Base-by-base conservation (phyloP, 768 basidiomycete genomes). In the Termitomyces sp. region DNA sequence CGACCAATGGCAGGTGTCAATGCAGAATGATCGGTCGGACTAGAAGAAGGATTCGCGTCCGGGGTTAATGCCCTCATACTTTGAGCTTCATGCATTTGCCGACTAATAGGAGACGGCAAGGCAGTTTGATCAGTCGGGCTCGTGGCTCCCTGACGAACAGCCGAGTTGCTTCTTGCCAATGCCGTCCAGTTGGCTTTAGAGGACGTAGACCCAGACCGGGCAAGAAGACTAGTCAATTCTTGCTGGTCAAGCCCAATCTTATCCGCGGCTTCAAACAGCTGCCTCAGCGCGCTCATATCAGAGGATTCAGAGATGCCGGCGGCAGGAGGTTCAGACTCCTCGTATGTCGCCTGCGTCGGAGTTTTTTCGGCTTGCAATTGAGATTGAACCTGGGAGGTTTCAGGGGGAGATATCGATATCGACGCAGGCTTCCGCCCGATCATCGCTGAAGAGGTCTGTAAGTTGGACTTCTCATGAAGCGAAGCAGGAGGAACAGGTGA, bases 231-330 rank as follows among this genome's bases (percentile, higher is more conserved):
- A 49, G 81, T 87, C 59, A 94, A 67, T 30, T 82, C 89, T 15
- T 70, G 75, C 63, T 85, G 85, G 70, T 91, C 87, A 37, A 93
- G 77, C 31, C 89, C 90, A 38, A 92, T 80, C 63, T 83, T 83
- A 12, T 76, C 78, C 1, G 88, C 91, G 23, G 89, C 91, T 64
- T 84, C 82, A 61, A 89, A 90, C 26, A 94, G 70, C 66, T 90
- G 87, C 66, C 77, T 81, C 54, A 92, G 72, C 50, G 73, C 73
- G 23, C 15, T 50, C 55, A 58, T 49, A 47, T 62, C 60, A 41
- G 78, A 64, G 50, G 71, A 67, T 50, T 72, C 69, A 43, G 66
- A 57, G 23, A 63, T 60, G 44, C 64, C 63, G 7, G 66, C 46
- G 53, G 63, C 45, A 44, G 56, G 35, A 46, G 56, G 35, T 21